Evolutionary conservation across 306 rosid species (phyloP).

Genomic region (Prunus mume): DNA sequence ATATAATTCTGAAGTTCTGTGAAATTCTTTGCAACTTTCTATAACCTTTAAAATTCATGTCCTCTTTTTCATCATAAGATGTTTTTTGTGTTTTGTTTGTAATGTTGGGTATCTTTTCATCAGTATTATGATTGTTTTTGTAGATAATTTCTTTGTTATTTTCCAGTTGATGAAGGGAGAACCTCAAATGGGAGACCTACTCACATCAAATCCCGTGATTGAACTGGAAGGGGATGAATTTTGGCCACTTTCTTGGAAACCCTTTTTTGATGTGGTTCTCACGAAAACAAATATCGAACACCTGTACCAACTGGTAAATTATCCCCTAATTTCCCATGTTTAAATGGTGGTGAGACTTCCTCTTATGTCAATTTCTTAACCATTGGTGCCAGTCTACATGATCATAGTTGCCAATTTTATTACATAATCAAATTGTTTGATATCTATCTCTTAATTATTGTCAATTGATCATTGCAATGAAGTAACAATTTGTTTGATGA

Average conservation of each 20-base stretch:
- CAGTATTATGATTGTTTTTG: background rate
- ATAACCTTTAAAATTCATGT: too few relatives aligned
- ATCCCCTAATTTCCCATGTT: background rate
- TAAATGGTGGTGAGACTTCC: background rate
- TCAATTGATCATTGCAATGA: too few relatives aligned
- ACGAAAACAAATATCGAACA: conserved; percentile 26
- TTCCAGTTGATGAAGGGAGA: background rate
- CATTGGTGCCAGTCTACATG: background rate
- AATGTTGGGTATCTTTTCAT: background rate
- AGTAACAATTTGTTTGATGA: too few relatives aligned
- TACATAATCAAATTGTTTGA: too few relatives aligned
- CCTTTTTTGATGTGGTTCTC: conserved; percentile 30
- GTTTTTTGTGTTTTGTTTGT: background rate
- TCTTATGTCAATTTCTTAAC: background rate
- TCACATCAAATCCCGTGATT: background rate
- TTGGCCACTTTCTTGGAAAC: conserved; percentile 52
- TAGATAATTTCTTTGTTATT: background rate
- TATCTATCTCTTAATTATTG: too few relatives aligned
- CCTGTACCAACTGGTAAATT: conserved; percentile 40
- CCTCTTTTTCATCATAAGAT: too few relatives aligned
- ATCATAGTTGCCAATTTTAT: background rate
- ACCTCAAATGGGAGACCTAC: conserved; percentile 1
- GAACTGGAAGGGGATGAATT: conserved; percentile 30
- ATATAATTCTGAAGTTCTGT: too few relatives aligned
- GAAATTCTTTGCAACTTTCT: too few relatives aligned